Evolutionary conservation across 1,284 basidiomycete species (phyloP), one percentile per base, ranked within the genome.

Genomic region (Ustanciosporium gigantosporum): DNA sequence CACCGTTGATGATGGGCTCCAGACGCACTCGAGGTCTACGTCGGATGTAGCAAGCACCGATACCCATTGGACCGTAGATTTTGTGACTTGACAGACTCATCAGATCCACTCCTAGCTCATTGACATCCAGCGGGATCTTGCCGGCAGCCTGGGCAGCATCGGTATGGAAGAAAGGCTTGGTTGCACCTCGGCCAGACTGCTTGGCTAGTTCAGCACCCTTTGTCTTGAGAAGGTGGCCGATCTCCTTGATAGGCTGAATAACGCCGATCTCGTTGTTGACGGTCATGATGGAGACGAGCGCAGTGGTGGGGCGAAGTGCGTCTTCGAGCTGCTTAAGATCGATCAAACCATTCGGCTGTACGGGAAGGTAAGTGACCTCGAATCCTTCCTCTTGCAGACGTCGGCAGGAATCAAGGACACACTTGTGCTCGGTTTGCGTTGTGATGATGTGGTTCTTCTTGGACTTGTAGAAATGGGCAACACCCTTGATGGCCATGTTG

Each of bases 261-360:
- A 97, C 93, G 38, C 95, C 95, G 6, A 93, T 98, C 82, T 99
- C 95, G 81, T 99, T 99, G 82, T 99, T 99, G 59, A 99, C 94
- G 3, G 90, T 86, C 95, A 99, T 99, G 78, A 99, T 88, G 9
- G 93, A 95, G 31, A 96, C 87, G 8, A 96, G 80, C 5, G 87
- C 87, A 1, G 93, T 85, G 17, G 77, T 89, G 70, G 91, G 90
- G 37, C 90, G 86, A 43, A 96, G 89, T 23, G 91, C 87, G 2
- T 82, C 83, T 74, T 90, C 88, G 29, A 96, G 84, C 19, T 85
- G 84, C 34, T 86, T 81, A 34, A 96, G 80, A 39, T 86, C 84
- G 62, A 99, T 81, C 36, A 96, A 78, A 25, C 95, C 95, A 76
- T 94, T 91, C 19, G 82, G 79, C 74, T 90, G 85, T 14, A 98